Percentiles rank a stretch among this genome's conserved stretches.
Evolutionary conservation across 2,329 filamentous ascomycete species (phyloP).

Genomic region (Fusarium nanum): DNA sequence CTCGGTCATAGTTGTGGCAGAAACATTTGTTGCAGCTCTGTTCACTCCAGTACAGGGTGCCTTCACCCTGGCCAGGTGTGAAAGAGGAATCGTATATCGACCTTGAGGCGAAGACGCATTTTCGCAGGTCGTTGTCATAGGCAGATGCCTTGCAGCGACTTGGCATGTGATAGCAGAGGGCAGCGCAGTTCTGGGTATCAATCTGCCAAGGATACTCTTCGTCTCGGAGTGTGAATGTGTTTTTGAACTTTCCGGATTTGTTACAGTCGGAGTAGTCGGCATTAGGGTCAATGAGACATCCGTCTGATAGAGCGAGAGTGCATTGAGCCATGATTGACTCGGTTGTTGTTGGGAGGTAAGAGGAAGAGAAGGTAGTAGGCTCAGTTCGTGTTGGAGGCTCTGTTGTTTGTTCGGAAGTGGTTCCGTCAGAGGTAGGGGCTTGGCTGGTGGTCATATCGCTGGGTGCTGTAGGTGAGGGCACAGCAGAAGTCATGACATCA

Average conservation of each 20-base stretch:
- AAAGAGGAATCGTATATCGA: slow-evolving; percentile 3
- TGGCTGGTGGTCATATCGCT: background rate
- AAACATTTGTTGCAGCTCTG: slow-evolving; percentile 19
- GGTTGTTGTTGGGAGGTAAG: slow-evolving; percentile 5
- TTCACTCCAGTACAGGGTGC: background rate
- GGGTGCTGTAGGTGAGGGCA: too few species aligned
- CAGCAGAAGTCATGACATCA: background rate
- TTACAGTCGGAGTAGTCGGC: background rate
- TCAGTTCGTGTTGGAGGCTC: background rate
- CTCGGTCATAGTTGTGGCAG: slow-evolving; percentile 4
- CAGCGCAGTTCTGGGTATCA: background rate
- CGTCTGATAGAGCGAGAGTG: slow-evolving; percentile 21
- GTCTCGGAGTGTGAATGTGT: background rate
- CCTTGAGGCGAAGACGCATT: slow-evolving; percentile 9
- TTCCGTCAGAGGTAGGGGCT: background rate
- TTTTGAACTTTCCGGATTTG: background rate
- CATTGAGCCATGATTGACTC: slow-evolving; percentile 15
- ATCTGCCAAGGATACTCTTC: slow-evolving; percentile 20
- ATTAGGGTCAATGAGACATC: background rate
- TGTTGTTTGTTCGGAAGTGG: background rate
- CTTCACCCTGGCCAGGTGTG: background rate
- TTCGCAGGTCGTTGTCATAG: background rate
- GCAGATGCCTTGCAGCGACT: slow-evolving; percentile 13
- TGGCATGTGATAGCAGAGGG: slow-evolving; percentile 21
- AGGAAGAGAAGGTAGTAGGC: background rate